Conservation (phyloP, 2,329 filamentous ascomycete species). For the Waltergamsia citrina region DNA sequence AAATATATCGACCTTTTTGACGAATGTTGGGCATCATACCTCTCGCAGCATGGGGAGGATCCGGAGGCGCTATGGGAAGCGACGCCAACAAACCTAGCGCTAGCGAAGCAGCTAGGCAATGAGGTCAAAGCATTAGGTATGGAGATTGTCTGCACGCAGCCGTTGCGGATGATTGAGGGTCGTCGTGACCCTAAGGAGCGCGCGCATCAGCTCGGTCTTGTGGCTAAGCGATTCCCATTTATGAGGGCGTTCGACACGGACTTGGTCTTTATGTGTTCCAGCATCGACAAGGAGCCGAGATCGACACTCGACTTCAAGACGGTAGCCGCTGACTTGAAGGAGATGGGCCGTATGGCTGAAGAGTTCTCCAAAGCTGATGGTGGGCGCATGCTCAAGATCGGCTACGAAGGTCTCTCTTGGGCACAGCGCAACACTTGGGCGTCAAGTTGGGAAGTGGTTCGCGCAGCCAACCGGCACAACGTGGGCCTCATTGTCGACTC, state of each 20-base stretch:
- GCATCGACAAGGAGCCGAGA: slow-evolving; percentile 4
- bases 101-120: slow-evolving; percentile 33
- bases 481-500: slow-evolving; percentile 5
- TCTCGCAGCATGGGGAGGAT: background rate
- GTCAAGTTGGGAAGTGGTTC: slow-evolving; percentile 5
- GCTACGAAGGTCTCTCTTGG: slow-evolving; percentile 6
- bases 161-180: slow-evolving; percentile 4
- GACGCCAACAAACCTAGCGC: slow-evolving; percentile 1
- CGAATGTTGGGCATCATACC: slow-evolving; percentile 3
- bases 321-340: slow-evolving; percentile 1
- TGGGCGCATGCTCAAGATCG: slow-evolving; percentile 4
- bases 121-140: slow-evolving; percentile 46
- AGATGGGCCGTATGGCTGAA: slow-evolving; percentile 4
- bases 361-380: slow-evolving; percentile 3
- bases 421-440: slow-evolving; percentile 5
- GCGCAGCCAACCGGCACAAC: slow-evolving; percentile 3
- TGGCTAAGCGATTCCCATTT: slow-evolving; percentile 4
- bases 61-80: slow-evolving; percentile 1
- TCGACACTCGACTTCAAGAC: slow-evolving; percentile 4
- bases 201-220: background rate
- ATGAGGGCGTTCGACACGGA: slow-evolving; percentile 5
- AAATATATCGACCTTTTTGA: slow-evolving; percentile 4
- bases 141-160: slow-evolving; percentile 4
- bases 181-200: slow-evolving; percentile 1
- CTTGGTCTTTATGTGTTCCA: slow-evolving; percentile 5